Percentiles rank a stretch among this genome's conserved stretches.
Evolutionary conservation across 768 basidiomycete genomes (phyloP).

Genomic region (Leucosporidium yakuticum): DNA sequence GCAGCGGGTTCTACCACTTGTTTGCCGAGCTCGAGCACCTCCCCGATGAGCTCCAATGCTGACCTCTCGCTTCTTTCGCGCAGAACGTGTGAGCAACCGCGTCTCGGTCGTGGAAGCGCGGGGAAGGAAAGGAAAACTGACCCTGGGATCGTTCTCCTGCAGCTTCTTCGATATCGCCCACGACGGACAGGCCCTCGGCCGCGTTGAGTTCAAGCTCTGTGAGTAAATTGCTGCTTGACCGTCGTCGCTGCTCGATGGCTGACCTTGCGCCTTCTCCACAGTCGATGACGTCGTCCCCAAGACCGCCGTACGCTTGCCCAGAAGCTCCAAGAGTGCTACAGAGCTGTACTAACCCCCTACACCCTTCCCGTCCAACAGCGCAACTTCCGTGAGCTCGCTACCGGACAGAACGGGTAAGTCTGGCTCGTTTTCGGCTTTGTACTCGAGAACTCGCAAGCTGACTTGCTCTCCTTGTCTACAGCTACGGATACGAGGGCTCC

Average conservation of each 20-base stretch:
- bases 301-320: conserved; percentile 59
- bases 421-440: no score
- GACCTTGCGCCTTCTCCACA: neutral
- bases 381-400: conserved; percentile 86
- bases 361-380: conserved; percentile 14
- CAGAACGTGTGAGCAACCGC: conserved; percentile 15
- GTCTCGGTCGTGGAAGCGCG: no score
- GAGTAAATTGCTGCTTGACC: conserved; percentile 71
- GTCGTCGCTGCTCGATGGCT: conserved; percentile 39
- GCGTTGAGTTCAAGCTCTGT: conserved; percentile 78
- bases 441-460: neutral
- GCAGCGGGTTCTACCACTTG: neutral
- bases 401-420: conserved; percentile 56
- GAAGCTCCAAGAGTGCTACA: conserved; percentile 33
- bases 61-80: neutral
- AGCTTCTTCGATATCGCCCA: conserved; percentile 50
- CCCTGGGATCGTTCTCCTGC: neutral
- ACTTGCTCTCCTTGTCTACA: conserved; percentile 44
- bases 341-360: conserved; percentile 37
- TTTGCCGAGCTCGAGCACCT: neutral
- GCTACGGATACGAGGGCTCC: conserved; percentile 57
- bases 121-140: no score
- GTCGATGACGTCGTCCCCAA: conserved; percentile 73
- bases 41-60: neutral
- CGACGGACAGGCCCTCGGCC: conserved; percentile 56